These are phyloP conservation scores for Rhizopogon rudus DNA, from an alignment of 768 basidiomycete genomes.

Conservation along the genomic window DNA sequence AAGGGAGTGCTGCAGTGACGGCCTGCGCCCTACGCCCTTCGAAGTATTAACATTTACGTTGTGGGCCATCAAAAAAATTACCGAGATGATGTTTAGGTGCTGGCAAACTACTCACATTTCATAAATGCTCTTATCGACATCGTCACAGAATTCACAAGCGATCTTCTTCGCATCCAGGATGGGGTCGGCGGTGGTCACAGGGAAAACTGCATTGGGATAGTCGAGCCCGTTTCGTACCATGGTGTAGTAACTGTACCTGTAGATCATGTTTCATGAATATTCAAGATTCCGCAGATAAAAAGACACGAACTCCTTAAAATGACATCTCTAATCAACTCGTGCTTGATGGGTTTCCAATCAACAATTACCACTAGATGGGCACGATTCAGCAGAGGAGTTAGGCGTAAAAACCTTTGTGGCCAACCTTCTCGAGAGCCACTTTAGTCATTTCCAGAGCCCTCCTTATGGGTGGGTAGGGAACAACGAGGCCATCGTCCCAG, in stretches of 20 bases:
- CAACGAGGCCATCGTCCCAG: slow-evolving; percentile 57
- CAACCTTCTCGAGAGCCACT: no score
- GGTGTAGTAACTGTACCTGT: slow-evolving; percentile 37
- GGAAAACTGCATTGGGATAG: slow-evolving; percentile 39
- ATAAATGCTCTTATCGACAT: slow-evolving; percentile 41
- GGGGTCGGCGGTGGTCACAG: slow-evolving; percentile 43
- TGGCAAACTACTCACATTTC: slow-evolving; percentile 34
- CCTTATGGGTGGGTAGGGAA: slow-evolving; percentile 59
- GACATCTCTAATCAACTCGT: slow-evolving; percentile 36
- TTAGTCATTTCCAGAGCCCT: slow-evolving; percentile 56
- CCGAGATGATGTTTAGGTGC: no score
- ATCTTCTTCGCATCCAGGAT: slow-evolving; percentile 30
- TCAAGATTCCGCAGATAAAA: background rate
- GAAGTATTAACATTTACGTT: no score
- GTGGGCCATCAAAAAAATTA: no score
- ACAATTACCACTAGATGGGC: slow-evolving; percentile 35
- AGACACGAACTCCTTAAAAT: slow-evolving; percentile 18
- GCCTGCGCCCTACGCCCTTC: no score
- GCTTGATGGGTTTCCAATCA: no score
- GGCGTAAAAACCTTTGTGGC: slow-evolving; percentile 52
- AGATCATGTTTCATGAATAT: slow-evolving; percentile 9
- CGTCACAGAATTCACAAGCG: slow-evolving; percentile 36
- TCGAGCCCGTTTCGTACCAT: slow-evolving; percentile 43
- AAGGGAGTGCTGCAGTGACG: no score
- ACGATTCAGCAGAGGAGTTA: background rate